Evolutionary conservation across 164 flowering plant genomes (phyloP), one percentile per base, ranked within the genome.

Genomic region (Stephania japonica): DNA sequence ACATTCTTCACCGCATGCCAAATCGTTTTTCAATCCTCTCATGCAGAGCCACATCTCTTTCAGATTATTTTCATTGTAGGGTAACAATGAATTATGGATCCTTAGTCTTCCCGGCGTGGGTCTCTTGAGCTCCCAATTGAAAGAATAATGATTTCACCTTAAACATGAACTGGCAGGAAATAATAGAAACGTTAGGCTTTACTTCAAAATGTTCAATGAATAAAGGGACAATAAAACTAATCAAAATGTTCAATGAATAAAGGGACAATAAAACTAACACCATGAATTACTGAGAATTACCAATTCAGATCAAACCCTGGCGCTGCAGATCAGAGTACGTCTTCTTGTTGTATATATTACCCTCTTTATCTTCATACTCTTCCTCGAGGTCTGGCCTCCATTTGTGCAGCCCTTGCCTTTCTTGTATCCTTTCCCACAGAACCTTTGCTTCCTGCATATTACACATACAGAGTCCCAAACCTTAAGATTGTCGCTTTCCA

Each of bases 301-400:
- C 64, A 18, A n/a, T 59, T 59, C 23, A 95, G 6, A 95, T 86
- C 80, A 96, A 81, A 23, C 99, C 98, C 77, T 96, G 99, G 63
- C 99, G 97, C 78, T 92, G 98, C 68, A 96, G 84, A 86, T 96
- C 99, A n/a, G 94, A 87, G 73, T 81, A 96, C 1, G 99, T 93
- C 85, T 94, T 93, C 86, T 91, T 96, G 90, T 92, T 93, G 82
- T 96, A 96, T 66, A 93, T 96, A 83, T 96, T 96, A 21, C 99
- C 98, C 80, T 96, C 99, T 73, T 76, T 86, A 79, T 96, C 99
- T 80, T 96, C 99, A 23, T 92, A 96, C 75, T 96, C 99, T 76
- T 96, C 99, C 80, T 96, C 99, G 65, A 92, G 90, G 59, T 96
- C 98, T 3, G 99, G 99, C 63, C 98, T 86, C 99, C 99, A 96